Conservation (phyloP, 1,284 basidiomycete genomes). For the Ganoderma multipileum region DNA sequence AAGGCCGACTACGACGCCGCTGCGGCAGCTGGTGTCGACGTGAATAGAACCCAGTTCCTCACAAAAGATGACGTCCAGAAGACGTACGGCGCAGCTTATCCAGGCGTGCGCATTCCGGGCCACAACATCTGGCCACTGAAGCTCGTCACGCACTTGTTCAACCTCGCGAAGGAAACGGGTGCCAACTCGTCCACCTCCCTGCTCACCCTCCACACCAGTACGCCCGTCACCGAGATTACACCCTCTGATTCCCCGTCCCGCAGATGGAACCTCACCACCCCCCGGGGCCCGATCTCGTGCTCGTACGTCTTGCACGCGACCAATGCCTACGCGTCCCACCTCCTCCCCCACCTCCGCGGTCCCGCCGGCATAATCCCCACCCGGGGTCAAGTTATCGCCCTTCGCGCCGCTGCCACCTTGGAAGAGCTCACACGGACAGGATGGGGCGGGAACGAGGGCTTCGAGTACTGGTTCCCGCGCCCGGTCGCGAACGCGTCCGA, state of each 20-base stretch:
- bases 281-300: conserved; percentile 63
- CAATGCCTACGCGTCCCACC: conserved; percentile 77
- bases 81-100: conserved; percentile 62
- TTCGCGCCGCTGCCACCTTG: conserved; percentile 54
- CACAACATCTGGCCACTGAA: conserved; percentile 83
- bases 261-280: conserved; percentile 61
- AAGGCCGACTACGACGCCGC: conserved; percentile 61
- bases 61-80: conserved; percentile 56
- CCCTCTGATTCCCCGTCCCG: conserved; percentile 31
- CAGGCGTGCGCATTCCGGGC: conserved; percentile 56
- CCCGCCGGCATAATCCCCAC: conserved; percentile 68
- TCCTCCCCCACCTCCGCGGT: conserved; percentile 65
- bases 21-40: conserved; percentile 54
- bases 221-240: conserved; percentile 62
- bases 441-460: conserved; percentile 51
- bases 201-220: conserved; percentile 70
- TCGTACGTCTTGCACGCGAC: conserved; percentile 79
- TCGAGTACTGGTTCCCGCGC: conserved; percentile 85
- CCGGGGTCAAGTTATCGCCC: conserved; percentile 75
- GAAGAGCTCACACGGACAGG: conserved; percentile 40
- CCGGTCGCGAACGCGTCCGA: conserved; percentile 44
- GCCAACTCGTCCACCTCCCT: conserved; percentile 43
- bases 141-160: conserved; percentile 70
- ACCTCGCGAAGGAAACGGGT: conserved; percentile 42
- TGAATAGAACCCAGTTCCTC: conserved; percentile 56